These are phyloP conservation scores for Talaromyces pinophilus DNA, from an alignment of 2,329 filamentous ascomycete genomes.

Conservation along the genomic window DNA sequence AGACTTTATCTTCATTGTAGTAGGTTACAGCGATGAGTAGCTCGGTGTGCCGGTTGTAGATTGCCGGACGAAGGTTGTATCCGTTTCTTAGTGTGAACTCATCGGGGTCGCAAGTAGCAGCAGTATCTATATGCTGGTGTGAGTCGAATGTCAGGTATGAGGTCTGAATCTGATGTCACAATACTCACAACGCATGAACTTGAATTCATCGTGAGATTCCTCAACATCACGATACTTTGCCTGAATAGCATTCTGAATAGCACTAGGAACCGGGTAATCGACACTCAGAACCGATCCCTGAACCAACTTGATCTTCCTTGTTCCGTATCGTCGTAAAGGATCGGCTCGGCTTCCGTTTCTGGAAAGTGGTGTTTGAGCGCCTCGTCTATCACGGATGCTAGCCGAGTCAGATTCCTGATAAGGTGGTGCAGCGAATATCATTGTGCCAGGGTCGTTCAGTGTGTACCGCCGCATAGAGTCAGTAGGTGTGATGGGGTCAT, in stretches of 20 bases:
- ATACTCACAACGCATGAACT: constrained; percentile 71
- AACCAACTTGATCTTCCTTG: constrained; percentile 95
- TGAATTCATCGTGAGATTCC: constrained; percentile 68
- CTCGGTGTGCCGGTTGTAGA: constrained; percentile 99
- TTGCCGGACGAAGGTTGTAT: constrained; percentile 94
- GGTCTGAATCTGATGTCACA: neutral
- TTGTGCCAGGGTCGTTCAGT: neutral
- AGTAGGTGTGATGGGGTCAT: neutral
- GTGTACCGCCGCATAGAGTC: neutral
- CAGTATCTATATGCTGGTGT: constrained; percentile 64
- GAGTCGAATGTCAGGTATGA: neutral
- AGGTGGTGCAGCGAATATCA: neutral
- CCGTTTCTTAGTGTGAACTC: constrained; percentile 99
- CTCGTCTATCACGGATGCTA: neutral
- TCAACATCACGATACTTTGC: constrained; percentile 89
- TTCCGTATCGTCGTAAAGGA: constrained; percentile 82
- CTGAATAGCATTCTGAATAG: constrained; percentile 96
- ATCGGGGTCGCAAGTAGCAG: constrained; percentile 97
- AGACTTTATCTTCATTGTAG: constrained; percentile 97
- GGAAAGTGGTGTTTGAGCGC: neutral
- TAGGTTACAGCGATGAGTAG: constrained; percentile 97
- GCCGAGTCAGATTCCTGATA: neutral
- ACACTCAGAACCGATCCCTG: constrained; percentile 95
- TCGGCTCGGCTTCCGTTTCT: neutral
- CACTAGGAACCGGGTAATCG: constrained; percentile 94